Base-by-base conservation (phyloP, 73 alveolate species). In the Urostyla sp. region DNA sequence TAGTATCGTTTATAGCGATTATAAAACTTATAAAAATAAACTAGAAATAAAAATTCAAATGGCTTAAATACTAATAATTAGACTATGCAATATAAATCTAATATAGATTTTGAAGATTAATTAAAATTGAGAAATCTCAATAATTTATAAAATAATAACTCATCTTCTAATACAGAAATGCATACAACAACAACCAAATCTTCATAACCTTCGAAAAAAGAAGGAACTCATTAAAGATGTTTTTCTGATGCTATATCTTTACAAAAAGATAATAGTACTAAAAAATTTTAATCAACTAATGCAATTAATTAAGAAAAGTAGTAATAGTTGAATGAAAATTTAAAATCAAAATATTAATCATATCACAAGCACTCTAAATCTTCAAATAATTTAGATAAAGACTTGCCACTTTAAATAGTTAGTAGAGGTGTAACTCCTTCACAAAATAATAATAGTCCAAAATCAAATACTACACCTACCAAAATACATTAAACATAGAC, bases 1-100 rank as follows among this genome's bases (percentile, higher is more conserved):
- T 43, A 38, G 44, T 63, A 6, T 21, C 37, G 79, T 43, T 34
- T 63, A 2, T 13, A 43, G 44, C 37, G 79, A 43, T 23, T 63
- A 5, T 23, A 63, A 63, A 43, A 46, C 44, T 24, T 63, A 21
- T 23, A 63, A 23, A 35, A 15, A 7, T 20, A 18, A 32, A 16
- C 6, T n/a, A 38, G 45, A 45, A 63, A 32, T 32, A 63, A 37
- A 63, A 43, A 15, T 4, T 24, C 79, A 38, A 58, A 27, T 18
- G 27, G 20, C 15, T 15, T 15, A 11, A 15, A 10, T 15, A 11
- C 51, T 40, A 10, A 10, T 40, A 18, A 63, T 7, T 24, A 35
- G 43, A 46, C 58, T 10, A 20, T 37, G 20, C 20, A 20, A 8
- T 63, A 34, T 1, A 8, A 11, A 11, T 40, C 10, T 11, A 40